Conservation (phyloP, 208 protist genomes). For the Naegleria lovaniensis region DNA sequence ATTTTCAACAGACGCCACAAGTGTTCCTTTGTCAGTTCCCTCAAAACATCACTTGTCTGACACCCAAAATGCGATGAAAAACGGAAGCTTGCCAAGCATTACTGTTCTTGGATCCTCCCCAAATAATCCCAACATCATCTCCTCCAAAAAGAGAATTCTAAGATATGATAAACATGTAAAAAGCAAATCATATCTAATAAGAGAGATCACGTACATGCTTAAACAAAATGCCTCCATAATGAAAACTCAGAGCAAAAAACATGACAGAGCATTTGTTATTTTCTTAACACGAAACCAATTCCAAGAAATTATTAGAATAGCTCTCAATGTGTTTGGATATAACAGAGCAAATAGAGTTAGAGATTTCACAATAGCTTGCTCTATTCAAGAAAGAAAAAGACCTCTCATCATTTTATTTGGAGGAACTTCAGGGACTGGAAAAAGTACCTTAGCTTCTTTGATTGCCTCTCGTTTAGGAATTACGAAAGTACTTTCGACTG, state of each 20-base stretch:
- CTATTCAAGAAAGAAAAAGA: slow-evolving; percentile 50
- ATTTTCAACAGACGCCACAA: neutral
- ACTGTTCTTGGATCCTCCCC: neutral
- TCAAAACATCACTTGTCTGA: neutral
- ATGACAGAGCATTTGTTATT: neutral
- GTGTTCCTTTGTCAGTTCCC: neutral
- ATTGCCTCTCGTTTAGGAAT: slow-evolving; percentile 70
- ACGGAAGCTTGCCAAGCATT: too few species aligned
- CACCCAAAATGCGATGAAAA: neutral
- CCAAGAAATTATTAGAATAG: neutral
- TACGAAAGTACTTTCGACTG: slow-evolving; percentile 72
- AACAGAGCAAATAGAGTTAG: neutral
- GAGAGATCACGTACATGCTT: neutral
- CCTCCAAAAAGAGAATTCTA: neutral
- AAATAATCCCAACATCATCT: neutral
- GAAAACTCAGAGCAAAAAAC: neutral
- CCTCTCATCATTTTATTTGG: slow-evolving; percentile 73
- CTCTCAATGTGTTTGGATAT: neutral
- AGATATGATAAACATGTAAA: neutral
- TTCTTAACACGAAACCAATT: neutral
- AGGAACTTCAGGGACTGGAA: slow-evolving; percentile 79
- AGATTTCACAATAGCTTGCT: slow-evolving; percentile 15
- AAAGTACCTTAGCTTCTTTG: slow-evolving; percentile 70
- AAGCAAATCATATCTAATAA: neutral
- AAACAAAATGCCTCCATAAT: neutral